Conservation (phyloP, 2,329 filamentous ascomycete species). For the Leptoxyphium fumago region DNA sequence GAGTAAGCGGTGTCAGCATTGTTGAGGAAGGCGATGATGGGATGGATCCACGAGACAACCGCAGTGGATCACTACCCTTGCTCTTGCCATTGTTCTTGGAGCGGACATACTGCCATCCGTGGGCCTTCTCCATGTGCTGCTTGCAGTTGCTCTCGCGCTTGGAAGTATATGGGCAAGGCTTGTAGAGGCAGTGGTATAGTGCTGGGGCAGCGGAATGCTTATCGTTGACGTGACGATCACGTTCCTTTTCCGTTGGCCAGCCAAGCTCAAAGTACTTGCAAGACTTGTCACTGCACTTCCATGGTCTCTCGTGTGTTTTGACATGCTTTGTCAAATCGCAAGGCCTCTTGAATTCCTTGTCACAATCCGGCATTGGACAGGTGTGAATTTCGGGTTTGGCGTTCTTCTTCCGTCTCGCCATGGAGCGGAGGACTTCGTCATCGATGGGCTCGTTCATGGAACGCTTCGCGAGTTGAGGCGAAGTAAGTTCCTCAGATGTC, state of each 20-base stretch:
- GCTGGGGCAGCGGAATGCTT: constrained; percentile 72
- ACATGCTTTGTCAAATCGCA: constrained; percentile 97
- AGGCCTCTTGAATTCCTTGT: constrained; percentile 89
- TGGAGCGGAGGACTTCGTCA: constrained; percentile 73
- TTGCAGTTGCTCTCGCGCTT: constrained; percentile 96
- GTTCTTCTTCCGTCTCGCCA: constrained; percentile 92
- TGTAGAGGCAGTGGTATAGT: constrained; percentile 70
- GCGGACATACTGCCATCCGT: constrained; percentile 78
- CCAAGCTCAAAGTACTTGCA: constrained; percentile 87
- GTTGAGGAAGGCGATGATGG: constrained; percentile 46
- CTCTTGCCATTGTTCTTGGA: constrained; percentile 82
- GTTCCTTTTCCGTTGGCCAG: constrained; percentile 96
- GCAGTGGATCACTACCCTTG: constrained; percentile 35
- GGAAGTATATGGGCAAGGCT: constrained; percentile 80
- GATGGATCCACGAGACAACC: constrained; percentile 44
- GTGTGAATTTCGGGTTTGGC: constrained; percentile 33
- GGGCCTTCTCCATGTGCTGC: constrained; percentile 96
- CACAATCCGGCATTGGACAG: constrained; percentile 53
- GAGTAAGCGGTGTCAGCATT: constrained; percentile 20
- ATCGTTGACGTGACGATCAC: constrained; percentile 90
- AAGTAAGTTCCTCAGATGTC: constrained; percentile 43
- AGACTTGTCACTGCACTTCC: constrained; percentile 69
- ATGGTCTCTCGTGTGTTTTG: constrained; percentile 92
- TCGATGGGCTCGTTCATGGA: constrained; percentile 54
- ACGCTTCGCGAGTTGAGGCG: constrained; percentile 36